Percentiles rank a stretch among this genome's conserved stretches.
phyloP scores from a whole-genome alignment of 331 rosid genomes.

The Malus hybrid region DNA sequence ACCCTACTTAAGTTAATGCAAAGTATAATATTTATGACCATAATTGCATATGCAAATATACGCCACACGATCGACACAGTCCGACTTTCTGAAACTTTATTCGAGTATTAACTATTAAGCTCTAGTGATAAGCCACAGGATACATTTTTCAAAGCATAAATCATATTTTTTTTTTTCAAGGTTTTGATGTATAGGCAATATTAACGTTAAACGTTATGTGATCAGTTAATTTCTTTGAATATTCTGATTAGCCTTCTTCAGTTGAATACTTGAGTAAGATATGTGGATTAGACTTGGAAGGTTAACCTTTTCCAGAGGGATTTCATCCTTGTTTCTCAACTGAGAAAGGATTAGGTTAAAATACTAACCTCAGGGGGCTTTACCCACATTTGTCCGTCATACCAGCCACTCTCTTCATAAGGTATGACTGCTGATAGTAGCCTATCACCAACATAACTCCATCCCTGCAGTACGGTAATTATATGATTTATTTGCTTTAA shows the following conservation, averaged over 20 bases:
- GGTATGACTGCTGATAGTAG: constrained; percentile 96
- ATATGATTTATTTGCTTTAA: constrained; percentile 1
- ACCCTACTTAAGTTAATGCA: no score
- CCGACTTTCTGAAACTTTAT: neutral
- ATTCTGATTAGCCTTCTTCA: no score
- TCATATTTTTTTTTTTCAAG: neutral
- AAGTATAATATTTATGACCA: no score
- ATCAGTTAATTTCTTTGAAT: neutral
- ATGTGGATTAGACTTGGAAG: no score
- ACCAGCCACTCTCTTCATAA: constrained; percentile 98
- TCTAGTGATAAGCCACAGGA: neutral
- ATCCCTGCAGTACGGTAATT: constrained; percentile 9
- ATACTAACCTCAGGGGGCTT: constrained; percentile 91
- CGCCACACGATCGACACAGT: neutral
- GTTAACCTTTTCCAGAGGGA: no score
- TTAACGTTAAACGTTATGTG: neutral
- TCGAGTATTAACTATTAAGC: neutral
- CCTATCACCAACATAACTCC: constrained; percentile 98
- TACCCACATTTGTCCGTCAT: constrained; percentile 99
- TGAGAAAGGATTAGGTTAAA: neutral
- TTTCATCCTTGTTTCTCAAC: neutral
- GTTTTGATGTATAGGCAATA: neutral
- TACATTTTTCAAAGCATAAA: neutral
- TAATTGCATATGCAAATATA: neutral
- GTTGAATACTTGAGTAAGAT: no score